Conservation (phyloP, 1,139 yeast genomes). For the Magnusiomyces suaveolens region DNA sequence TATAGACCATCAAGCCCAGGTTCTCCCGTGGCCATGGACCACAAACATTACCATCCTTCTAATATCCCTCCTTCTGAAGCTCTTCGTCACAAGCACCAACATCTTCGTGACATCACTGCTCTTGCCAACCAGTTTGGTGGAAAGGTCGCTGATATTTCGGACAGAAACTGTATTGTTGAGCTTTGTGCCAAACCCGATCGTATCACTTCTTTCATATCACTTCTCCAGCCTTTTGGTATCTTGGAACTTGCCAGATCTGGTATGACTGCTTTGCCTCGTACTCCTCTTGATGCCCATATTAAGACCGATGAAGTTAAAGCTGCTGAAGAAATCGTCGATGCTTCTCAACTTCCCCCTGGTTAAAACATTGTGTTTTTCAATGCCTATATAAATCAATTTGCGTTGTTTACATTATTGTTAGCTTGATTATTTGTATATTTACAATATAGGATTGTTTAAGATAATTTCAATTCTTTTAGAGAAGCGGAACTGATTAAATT, state of each 20-base stretch:
- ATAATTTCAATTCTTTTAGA: no score
- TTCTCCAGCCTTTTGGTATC: conserved; percentile 91
- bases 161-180: conserved; percentile 89
- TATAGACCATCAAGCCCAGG: conserved; percentile 22
- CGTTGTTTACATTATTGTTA: no score
- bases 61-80: conserved; percentile 88
- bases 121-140: conserved; percentile 87
- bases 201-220: conserved; percentile 72
- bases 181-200: conserved; percentile 89
- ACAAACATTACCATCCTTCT: conserved; percentile 58
- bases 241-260: conserved; percentile 95
- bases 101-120: conserved; percentile 72
- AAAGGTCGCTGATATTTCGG: conserved; percentile 81
- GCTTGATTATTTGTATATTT: no score
- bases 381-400: background rate
- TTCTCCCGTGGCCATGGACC: conserved; percentile 18
- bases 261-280: conserved; percentile 97
- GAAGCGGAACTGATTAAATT: no score
- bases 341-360: conserved; percentile 73
- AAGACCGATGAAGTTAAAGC: conserved; percentile 45
- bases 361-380: conserved; percentile 28
- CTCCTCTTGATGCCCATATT: conserved; percentile 54
- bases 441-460: no score
- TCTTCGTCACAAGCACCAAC: conserved; percentile 84
- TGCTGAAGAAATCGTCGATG: conserved; percentile 50